These are phyloP conservation scores for Lichtheimia ramosa DNA, from an alignment of 371 early-diverging fungal genomes.

Conservation along the genomic window DNA sequence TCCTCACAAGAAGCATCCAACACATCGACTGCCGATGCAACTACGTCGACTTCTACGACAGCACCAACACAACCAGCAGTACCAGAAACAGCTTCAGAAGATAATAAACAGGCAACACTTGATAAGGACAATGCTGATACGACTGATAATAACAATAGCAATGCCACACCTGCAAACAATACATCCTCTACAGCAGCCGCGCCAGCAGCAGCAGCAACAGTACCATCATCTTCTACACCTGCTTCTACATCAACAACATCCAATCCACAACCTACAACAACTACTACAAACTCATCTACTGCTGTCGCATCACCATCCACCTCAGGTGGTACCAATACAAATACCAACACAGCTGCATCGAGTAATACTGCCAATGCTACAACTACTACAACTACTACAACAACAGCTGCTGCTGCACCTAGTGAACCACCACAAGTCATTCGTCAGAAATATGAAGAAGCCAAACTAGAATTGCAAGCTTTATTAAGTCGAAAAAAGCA, in stretches of 20 bases:
- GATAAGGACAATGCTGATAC: too few relatives aligned
- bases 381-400: not conserved
- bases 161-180: not conserved
- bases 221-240: not conserved
- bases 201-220: not conserved
- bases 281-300: not conserved
- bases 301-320: slow-evolving; percentile 7
- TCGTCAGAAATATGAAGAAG: slow-evolving; percentile 61
- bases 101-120: too few relatives aligned
- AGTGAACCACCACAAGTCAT: slow-evolving; percentile 48
- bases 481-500: slow-evolving; percentile 60
- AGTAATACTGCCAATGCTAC: too few relatives aligned
- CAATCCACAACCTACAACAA: not conserved
- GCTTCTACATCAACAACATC: not conserved
- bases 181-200: not conserved
- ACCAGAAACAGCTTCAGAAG: not conserved
- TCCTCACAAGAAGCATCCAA: not conserved
- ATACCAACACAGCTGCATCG: slow-evolving; percentile 2
- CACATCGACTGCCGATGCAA: not conserved
- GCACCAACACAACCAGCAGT: not conserved
- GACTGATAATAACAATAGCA: too few relatives aligned
- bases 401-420: slow-evolving; percentile 13
- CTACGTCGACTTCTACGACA: not conserved
- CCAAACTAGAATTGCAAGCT: slow-evolving; percentile 58
- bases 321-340: slow-evolving; percentile 3